Percentiles rank a stretch among this genome's conserved stretches.
Conservation (phyloP, 2,329 filamentous ascomycete genomes). For the Pyrenophora teres region DNA sequence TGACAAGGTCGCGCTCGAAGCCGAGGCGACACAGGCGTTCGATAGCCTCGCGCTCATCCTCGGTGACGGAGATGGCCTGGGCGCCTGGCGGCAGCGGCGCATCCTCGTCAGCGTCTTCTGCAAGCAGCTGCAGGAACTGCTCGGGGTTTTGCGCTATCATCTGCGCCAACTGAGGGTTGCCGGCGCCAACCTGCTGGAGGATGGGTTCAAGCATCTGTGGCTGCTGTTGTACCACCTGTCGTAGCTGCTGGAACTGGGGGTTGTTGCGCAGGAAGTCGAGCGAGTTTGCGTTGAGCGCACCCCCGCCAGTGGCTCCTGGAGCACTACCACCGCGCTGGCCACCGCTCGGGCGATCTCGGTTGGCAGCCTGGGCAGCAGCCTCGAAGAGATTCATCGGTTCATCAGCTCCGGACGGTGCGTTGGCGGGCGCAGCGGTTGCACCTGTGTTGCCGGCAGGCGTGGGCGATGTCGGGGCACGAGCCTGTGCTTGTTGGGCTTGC, state of each 20-base stretch:
- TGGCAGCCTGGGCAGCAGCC: slow-evolving; percentile 78
- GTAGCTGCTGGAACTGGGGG: slow-evolving; percentile 95
- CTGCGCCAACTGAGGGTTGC: slow-evolving; percentile 91
- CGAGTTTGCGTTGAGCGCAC: slow-evolving; percentile 67
- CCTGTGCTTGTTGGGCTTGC: slow-evolving; percentile 50
- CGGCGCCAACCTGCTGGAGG: slow-evolving; percentile 90
- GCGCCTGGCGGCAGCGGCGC: slow-evolving; percentile 84
- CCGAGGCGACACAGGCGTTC: slow-evolving; percentile 92
- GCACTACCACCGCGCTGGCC: slow-evolving; percentile 55
- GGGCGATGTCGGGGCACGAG: slow-evolving; percentile 49
- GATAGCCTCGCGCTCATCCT: slow-evolving; percentile 95
- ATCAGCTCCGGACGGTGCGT: slow-evolving; percentile 57
- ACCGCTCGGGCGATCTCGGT: slow-evolving; percentile 51
- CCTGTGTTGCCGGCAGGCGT: slow-evolving; percentile 42
- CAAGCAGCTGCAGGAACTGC: slow-evolving; percentile 86
- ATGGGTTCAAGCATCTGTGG: slow-evolving; percentile 99
- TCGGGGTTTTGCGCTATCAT: slow-evolving; percentile 91
- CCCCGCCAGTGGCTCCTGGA: slow-evolving; percentile 57
- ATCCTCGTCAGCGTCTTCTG: slow-evolving; percentile 85
- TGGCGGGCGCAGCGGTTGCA: slow-evolving; percentile 44
- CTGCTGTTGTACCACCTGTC: slow-evolving; percentile 95
- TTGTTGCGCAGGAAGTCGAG: slow-evolving; percentile 95
- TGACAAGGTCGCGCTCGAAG: slow-evolving; percentile 89
- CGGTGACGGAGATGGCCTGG: slow-evolving; percentile 87
- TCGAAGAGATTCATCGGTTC: slow-evolving; percentile 88